A percentile compares a stretch with the other conserved stretches of the same genome.
phyloP scores from a whole-genome alignment of 805 yeast genomes.

The Vanderwaltozyma verrucispora region DNA sequence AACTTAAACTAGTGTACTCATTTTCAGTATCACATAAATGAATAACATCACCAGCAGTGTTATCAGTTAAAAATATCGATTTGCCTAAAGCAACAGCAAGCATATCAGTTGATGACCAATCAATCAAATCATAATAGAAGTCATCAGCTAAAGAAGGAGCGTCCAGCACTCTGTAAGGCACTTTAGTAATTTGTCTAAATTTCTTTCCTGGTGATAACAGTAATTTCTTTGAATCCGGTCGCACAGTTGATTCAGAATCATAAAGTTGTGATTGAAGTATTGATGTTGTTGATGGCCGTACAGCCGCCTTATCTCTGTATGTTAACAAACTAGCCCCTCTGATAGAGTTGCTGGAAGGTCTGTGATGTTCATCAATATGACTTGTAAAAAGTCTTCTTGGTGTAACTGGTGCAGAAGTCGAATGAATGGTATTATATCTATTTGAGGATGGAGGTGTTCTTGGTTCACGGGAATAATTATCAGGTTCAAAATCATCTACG shows the following conservation, averaged over 20 bases:
- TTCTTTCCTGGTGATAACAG: slow-evolving; percentile 75
- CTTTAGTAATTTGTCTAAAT: slow-evolving; percentile 66
- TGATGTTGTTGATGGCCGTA: slow-evolving; percentile 48
- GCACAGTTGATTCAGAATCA: slow-evolving; percentile 71
- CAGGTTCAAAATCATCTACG: slow-evolving; percentile 3
- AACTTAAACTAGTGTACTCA: slow-evolving; percentile 78
- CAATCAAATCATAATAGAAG: slow-evolving; percentile 82
- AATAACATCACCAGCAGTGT: slow-evolving; percentile 70
- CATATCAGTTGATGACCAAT: slow-evolving; percentile 88
- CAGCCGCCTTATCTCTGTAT: slow-evolving; percentile 60
- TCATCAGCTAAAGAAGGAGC: slow-evolving; percentile 95
- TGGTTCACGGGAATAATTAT: not conserved
- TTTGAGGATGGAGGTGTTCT: slow-evolving; percentile 6
- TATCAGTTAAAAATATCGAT: slow-evolving; percentile 86
- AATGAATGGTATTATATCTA: slow-evolving; percentile 4
- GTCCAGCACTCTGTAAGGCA: slow-evolving; percentile 87
- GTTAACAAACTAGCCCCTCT: slow-evolving; percentile 56
- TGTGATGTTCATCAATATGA: slow-evolving; percentile 11
- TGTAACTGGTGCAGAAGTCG: slow-evolving; percentile 25
- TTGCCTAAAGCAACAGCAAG: slow-evolving; percentile 86
- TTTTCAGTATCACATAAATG: slow-evolving; percentile 63
- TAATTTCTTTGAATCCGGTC: slow-evolving; percentile 76
- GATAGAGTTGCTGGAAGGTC: slow-evolving; percentile 16
- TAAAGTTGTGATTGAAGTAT: slow-evolving; percentile 55
- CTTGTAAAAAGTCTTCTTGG: slow-evolving; percentile 24